A percentile compares a stretch with the other conserved stretches of the same genome.
Conservation (phyloP, 1,284 basidiomycete genomes). For the Papiliotrema fonsecae region DNA sequence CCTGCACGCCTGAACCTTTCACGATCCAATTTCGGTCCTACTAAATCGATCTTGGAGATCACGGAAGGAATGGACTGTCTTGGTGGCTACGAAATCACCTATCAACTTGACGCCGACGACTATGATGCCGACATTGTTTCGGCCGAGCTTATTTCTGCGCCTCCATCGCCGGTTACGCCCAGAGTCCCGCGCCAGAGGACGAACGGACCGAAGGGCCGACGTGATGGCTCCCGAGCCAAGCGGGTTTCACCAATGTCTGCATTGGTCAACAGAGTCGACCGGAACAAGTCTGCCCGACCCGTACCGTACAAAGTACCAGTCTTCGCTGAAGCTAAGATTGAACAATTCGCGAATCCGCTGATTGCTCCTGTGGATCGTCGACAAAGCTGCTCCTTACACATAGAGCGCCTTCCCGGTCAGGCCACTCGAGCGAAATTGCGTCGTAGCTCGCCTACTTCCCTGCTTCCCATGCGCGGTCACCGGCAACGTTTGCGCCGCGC, state of each 20-base stretch:
- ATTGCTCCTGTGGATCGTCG: no score
- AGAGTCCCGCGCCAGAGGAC: background rate
- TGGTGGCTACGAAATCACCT: background rate
- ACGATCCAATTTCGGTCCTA: background rate
- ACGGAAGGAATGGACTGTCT: background rate
- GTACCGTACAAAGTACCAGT: no score
- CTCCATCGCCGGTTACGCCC: background rate
- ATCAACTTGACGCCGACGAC: background rate
- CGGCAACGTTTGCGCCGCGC: background rate
- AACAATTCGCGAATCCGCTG: no score
- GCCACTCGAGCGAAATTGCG: background rate
- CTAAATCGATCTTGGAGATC: constrained; percentile 1
- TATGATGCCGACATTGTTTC: background rate
- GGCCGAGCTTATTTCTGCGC: background rate
- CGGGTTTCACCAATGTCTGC: no score
- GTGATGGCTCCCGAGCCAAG: no score
- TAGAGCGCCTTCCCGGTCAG: background rate
- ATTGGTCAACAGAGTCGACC: no score
- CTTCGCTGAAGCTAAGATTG: no score
- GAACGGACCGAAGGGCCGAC: no score
- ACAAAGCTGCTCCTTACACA: no score
- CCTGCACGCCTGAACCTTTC: background rate
- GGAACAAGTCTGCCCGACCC: no score
- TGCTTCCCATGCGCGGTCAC: background rate
- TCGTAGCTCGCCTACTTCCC: background rate